phyloP scores from a whole-genome alignment of 2,329 filamentous ascomycete species.

The Proliferodiscus dingleyae region DNA sequence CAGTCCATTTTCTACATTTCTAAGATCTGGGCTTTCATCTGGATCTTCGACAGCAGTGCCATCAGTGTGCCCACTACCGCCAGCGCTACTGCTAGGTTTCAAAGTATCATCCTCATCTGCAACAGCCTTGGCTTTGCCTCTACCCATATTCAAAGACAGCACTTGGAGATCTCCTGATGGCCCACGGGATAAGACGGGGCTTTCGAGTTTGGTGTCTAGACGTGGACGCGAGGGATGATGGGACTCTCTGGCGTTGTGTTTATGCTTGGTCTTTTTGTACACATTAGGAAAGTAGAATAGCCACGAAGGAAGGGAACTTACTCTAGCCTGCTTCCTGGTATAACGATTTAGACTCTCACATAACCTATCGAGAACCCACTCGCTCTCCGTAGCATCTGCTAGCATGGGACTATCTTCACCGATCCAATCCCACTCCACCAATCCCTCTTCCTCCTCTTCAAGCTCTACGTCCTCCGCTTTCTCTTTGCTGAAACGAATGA shows the following conservation, averaged over 20 bases:
- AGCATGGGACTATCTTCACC: slow-evolving; percentile 64
- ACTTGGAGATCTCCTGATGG: neutral
- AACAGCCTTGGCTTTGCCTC: neutral
- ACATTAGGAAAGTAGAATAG: neutral
- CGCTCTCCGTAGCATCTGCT: slow-evolving; percentile 55
- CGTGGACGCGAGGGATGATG: too few relatives aligned
- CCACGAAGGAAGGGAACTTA: slow-evolving; percentile 9
- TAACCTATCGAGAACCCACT: slow-evolving; percentile 62
- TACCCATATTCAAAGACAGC: neutral
- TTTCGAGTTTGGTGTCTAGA: too few relatives aligned
- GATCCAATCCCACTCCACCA: slow-evolving; percentile 70
- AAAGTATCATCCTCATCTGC: neutral
- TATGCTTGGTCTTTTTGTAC: neutral
- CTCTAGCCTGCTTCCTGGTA: slow-evolving; percentile 27
- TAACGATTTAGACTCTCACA: slow-evolving; percentile 55
- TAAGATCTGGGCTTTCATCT: neutral
- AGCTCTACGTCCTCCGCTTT: slow-evolving; percentile 29
- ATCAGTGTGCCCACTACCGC: neutral
- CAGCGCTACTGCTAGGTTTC: neutral
- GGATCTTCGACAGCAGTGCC: neutral
- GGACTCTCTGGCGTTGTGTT: neutral
- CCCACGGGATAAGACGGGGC: neutral
- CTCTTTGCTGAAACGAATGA: slow-evolving; percentile 53
- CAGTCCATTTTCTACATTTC: neutral
- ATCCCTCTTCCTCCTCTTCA: slow-evolving; percentile 51